Percentiles rank a stretch among this genome's conserved stretches.
Evolutionary conservation across 2,329 filamentous ascomycete species (phyloP).

Genomic region (Colletotrichum cordylinicola): DNA sequence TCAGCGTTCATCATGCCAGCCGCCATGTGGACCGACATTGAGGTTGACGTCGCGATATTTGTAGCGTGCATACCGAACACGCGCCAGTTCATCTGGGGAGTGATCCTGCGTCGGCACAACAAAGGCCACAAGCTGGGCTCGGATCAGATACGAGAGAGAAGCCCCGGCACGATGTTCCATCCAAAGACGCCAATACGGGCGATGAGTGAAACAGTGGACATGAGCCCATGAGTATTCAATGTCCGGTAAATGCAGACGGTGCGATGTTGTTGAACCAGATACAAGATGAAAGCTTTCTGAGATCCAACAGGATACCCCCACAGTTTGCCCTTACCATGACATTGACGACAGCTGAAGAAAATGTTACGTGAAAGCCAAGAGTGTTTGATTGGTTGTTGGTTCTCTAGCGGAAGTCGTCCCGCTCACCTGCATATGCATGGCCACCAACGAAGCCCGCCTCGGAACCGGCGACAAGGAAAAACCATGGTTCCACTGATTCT

Average conservation of each 20-base stretch:
- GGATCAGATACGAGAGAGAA: neutral
- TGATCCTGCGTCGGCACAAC: neutral
- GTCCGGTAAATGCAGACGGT: neutral
- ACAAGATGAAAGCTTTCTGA: neutral
- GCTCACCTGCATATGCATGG: neutral
- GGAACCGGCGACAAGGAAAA: neutral
- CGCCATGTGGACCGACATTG: conserved; percentile 30
- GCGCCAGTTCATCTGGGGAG: neutral
- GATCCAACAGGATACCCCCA: neutral
- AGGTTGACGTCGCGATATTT: neutral
- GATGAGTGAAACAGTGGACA: neutral
- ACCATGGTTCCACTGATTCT: neutral
- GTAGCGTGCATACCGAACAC: neutral
- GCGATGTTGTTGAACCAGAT: neutral
- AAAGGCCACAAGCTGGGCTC: neutral
- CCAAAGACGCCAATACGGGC: neutral
- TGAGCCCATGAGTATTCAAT: neutral
- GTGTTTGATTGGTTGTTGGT: neutral
- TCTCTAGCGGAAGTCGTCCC: neutral
- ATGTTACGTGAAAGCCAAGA: neutral
- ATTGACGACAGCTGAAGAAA: neutral
- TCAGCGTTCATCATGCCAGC: conserved; percentile 24
- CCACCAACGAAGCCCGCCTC: neutral
- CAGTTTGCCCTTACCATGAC: neutral
- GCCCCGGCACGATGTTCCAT: neutral